Evolutionary conservation across 2,329 filamentous ascomycete species (phyloP).

Genomic region (Stylonectria norvegica): DNA sequence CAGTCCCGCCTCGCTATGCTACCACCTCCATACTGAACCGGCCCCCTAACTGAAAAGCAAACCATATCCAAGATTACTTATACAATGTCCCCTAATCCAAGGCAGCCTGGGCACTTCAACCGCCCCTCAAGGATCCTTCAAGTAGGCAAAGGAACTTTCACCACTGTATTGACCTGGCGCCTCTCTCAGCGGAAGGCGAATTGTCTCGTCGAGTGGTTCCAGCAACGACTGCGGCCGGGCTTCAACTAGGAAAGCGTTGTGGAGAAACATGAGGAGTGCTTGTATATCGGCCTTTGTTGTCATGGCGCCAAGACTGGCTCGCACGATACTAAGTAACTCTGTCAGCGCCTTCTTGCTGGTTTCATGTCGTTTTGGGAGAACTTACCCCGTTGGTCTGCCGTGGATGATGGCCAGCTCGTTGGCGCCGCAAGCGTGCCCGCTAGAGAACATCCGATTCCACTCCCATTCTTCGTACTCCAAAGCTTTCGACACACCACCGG

Average conservation of each 20-base stretch:
- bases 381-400: conserved; percentile 52
- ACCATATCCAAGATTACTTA: too few species aligned
- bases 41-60: too few species aligned
- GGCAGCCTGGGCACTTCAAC: neutral
- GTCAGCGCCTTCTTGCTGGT: conserved; percentile 5
- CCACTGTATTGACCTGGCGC: conserved; percentile 6
- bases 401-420: conserved; percentile 51
- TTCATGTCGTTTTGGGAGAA: neutral
- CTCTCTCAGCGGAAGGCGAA: conserved; percentile 15
- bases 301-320: conserved; percentile 60
- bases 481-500: conserved; percentile 45
- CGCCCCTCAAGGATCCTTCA: conserved; percentile 9
- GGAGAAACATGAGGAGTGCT: conserved; percentile 45
- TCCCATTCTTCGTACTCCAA: conserved; percentile 52
- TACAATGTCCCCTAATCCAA: neutral
- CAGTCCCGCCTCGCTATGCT: too few species aligned
- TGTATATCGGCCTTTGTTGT: conserved; percentile 55
- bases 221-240: conserved; percentile 8
- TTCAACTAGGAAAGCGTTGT: conserved; percentile 15
- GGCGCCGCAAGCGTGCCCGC: conserved; percentile 56
- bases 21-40: neutral
- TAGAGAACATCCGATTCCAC: conserved; percentile 51
- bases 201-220: conserved; percentile 9
- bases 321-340: conserved; percentile 46
- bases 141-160: conserved; percentile 3